Conservation (phyloP, 2,329 filamentous ascomycete species). For the Hymenoscyphus albidus region DNA sequence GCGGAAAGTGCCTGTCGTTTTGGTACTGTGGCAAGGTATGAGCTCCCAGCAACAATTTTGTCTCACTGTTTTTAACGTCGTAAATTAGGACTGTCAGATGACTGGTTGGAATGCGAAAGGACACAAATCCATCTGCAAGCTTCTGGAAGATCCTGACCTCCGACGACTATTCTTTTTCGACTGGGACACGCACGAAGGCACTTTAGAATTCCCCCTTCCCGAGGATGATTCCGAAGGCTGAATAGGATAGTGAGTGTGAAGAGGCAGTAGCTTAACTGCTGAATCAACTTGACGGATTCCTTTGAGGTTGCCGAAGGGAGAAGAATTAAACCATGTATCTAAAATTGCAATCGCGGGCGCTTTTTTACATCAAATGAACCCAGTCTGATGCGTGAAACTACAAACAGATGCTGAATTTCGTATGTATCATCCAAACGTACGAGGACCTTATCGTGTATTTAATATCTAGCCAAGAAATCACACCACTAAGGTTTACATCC, state of each 20-base stretch:
- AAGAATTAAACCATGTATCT: too few relatives aligned
- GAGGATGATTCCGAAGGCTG: background rate
- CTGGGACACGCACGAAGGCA: constrained; percentile 28
- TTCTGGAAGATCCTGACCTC: constrained; percentile 32
- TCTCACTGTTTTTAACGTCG: constrained; percentile 15
- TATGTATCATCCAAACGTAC: too few relatives aligned
- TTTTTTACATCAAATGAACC: too few relatives aligned
- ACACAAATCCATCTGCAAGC: constrained; percentile 32
- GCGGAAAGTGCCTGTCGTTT: constrained; percentile 26
- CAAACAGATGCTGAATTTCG: too few relatives aligned
- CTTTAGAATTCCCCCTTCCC: constrained; percentile 24
- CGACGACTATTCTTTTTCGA: constrained; percentile 27
- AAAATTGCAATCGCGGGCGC: too few relatives aligned
- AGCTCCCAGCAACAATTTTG: background rate
- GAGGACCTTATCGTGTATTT: too few relatives aligned
- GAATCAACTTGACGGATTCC: too few relatives aligned
- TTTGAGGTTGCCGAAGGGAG: too few relatives aligned
- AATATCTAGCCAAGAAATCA: too few relatives aligned
- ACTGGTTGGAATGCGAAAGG: constrained; percentile 31
- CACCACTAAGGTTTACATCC: too few relatives aligned
- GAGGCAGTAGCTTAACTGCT: background rate
- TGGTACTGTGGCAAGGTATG: constrained; percentile 32
- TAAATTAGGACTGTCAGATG: constrained; percentile 26
- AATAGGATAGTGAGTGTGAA: background rate
- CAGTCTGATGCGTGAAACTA: too few relatives aligned